phyloP scores from a whole-genome alignment of 2,329 filamentous ascomycete genomes.

The Aureobasidium sp. region DNA sequence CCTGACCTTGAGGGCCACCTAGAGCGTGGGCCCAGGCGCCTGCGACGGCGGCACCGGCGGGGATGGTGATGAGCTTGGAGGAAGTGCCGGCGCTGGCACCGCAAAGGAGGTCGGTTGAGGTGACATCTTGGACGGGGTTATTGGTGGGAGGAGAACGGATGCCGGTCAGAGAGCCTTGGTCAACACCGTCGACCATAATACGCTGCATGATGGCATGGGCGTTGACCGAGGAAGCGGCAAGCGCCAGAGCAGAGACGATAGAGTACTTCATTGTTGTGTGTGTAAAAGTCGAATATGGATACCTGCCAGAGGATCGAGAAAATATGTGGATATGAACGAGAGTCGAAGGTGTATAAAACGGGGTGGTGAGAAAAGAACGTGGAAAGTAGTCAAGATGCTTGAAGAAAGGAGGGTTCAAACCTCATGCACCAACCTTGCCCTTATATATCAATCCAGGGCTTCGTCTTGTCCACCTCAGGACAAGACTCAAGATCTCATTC shows the following conservation, averaged over 20 bases:
- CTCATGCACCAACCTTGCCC: background rate
- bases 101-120: conserved; percentile 28
- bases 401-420: background rate
- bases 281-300: background rate
- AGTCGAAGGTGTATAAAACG: background rate
- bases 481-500: background rate
- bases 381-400: conserved; percentile 1
- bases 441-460: background rate
- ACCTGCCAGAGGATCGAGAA: conserved; percentile 2
- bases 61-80: conserved; percentile 8
- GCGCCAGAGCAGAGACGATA: conserved; percentile 26
- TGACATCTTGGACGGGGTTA: conserved; percentile 29
- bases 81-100: conserved; percentile 27
- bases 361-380: background rate
- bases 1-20: conserved; percentile 11
- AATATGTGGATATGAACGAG: conserved; percentile 5
- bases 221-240: conserved; percentile 24
- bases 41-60: conserved; percentile 15
- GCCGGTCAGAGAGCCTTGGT: conserved; percentile 38
- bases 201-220: conserved; percentile 24
- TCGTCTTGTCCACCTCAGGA: background rate
- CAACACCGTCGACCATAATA: conserved; percentile 36
- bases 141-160: conserved; percentile 38
- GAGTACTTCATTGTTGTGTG: conserved; percentile 16
- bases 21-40: conserved; percentile 15